phyloP scores from a whole-genome alignment of 1,284 basidiomycete genomes.

The Salmacisia buchloeana region DNA sequence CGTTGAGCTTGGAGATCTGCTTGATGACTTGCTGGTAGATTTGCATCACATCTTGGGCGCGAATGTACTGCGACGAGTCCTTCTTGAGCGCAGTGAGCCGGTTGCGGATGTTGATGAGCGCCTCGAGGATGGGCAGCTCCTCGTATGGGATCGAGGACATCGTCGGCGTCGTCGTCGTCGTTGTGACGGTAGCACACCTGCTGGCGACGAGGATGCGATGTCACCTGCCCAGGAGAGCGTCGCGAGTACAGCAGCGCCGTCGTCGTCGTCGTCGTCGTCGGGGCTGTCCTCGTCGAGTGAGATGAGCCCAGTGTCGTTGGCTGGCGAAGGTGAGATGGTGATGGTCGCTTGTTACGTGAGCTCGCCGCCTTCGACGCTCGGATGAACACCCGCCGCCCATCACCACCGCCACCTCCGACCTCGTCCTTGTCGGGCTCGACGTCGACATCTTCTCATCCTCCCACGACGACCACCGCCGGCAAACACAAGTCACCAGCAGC shows the following conservation, averaged over 20 bases:
- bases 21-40: slow-evolving; percentile 92
- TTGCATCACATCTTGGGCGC: slow-evolving; percentile 83
- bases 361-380: too few relatives aligned
- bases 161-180: background rate
- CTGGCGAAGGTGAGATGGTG: too few relatives aligned
- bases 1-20: slow-evolving; percentile 89
- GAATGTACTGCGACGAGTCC: slow-evolving; percentile 80
- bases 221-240: too few relatives aligned
- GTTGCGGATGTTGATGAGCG: slow-evolving; percentile 90
- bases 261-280: too few relatives aligned
- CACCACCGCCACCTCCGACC: too few relatives aligned
- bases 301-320: too few relatives aligned
- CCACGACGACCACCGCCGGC: background rate
- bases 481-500: slow-evolving; percentile 1
- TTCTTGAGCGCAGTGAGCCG: slow-evolving; percentile 74
- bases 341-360: too few relatives aligned
- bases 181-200: too few relatives aligned
- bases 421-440: background rate
- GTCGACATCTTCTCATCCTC: background rate
- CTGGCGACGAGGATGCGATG: too few relatives aligned
- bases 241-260: too few relatives aligned
- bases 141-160: slow-evolving; percentile 52
- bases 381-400: too few relatives aligned
- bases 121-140: slow-evolving; percentile 86
- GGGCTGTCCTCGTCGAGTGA: too few relatives aligned